Evolutionary conservation across 192 early-diverging fungal species (phyloP), one percentile per base, ranked within the genome.

Genomic region (Coemansia sp.): DNA sequence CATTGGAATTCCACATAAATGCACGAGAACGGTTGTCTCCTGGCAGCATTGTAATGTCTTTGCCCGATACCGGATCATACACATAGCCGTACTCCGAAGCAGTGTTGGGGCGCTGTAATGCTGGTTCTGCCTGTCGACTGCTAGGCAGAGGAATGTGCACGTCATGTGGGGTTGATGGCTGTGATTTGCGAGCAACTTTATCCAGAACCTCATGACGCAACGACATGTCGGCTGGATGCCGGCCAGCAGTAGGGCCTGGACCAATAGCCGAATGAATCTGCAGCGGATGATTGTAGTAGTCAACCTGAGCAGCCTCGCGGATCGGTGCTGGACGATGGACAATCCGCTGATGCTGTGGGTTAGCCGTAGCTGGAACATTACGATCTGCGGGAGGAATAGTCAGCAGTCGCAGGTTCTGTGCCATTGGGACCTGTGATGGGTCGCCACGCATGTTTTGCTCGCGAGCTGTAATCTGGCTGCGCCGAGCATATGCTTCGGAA

Each of bases 161-260:
- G 35, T 74, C 71, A 23, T 52, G 60, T 14, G 71, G 71, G 15
- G 71, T 74, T 6, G 55, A 44, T 14, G 71, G 71, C 61, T 74
- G 71, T 31, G 71, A 74, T 15, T 50, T 57, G 38, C 71, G 71
- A n/a, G 65, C 71, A 18, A 57, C 53, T 44, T 68, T 74, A 57
- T 68, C 71, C 15, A 74, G 49, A 5, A 74, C 71, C 53, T 74
- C 71, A 26, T 74, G 71, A 18, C 71, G 49, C 30, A 74, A 53
- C 3, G 65, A 68, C 35, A 53, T 21, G 28, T 68, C 71, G 9
- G 37, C 54, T 23, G 39, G 60, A 31, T 55, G 60, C 9, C 56
- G 45, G 35, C 46, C 40, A 30, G 38, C 42, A 10, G 14, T 40
- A 16, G 47, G 39, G 9, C 50, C 37, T 18, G 55, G 28, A 1